phyloP scores from a whole-genome alignment of 1,284 basidiomycete genomes.

The Afroboletus lepidellus region DNA sequence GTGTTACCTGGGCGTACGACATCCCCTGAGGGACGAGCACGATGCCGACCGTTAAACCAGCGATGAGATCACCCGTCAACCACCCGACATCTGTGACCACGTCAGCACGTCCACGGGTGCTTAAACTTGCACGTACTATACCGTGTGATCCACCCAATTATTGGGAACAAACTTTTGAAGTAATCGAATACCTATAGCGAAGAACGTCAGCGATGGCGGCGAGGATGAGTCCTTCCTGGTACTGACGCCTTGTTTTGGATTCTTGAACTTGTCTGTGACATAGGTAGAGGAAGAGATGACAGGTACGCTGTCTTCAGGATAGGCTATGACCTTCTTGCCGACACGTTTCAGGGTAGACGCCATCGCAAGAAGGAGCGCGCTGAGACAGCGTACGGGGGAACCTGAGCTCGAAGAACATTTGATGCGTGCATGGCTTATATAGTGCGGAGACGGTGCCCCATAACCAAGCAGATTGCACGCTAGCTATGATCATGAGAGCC shows the following conservation, averaged over 20 bases:
- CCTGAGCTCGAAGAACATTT: too few relatives aligned
- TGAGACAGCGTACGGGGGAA: too few relatives aligned
- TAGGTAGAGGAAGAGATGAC: constrained; percentile 58
- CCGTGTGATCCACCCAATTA: constrained; percentile 77
- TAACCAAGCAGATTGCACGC: neutral
- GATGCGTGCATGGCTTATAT: too few relatives aligned
- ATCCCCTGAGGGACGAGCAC: constrained; percentile 89
- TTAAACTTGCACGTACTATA: constrained; percentile 61
- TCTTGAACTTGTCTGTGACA: constrained; percentile 36
- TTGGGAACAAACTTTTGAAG: constrained; percentile 74
- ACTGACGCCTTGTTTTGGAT: constrained; percentile 51
- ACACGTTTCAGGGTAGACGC: constrained; percentile 44
- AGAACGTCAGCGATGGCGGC: constrained; percentile 8
- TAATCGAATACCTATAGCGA: constrained; percentile 50
- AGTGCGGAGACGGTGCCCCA: too few relatives aligned
- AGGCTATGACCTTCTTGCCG: constrained; percentile 58
- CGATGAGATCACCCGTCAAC: constrained; percentile 80
- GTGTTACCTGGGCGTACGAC: constrained; percentile 70
- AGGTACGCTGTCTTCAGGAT: constrained; percentile 59
- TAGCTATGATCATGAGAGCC: neutral
- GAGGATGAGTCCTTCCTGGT: constrained; percentile 7
- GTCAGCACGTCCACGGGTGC: neutral
- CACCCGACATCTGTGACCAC: constrained; percentile 57
- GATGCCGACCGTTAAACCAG: constrained; percentile 88
- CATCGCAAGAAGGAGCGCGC: constrained; percentile 31